These are phyloP conservation scores for Wallacemonas sp. DNA, from an alignment of 208 protist species.

Conservation along the genomic window DNA sequence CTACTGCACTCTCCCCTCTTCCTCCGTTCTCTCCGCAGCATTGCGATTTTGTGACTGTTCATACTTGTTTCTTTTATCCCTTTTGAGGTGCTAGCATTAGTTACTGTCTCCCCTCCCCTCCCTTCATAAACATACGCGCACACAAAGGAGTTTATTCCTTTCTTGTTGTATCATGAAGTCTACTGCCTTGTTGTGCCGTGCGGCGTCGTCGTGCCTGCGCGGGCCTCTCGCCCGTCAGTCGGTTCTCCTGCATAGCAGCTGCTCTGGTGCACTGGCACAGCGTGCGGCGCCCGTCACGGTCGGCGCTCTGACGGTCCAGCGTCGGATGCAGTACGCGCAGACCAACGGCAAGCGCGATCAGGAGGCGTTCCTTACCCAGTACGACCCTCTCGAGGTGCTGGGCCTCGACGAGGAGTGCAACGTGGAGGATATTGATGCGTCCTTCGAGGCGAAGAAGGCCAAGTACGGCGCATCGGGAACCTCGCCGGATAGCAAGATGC, in stretches of 20 bases:
- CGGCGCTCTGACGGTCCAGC: conserved; percentile 25
- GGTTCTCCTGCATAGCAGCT: conserved; percentile 12
- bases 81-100: no score
- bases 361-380: conserved; percentile 86
- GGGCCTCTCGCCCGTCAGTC: not conserved
- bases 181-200: not conserved
- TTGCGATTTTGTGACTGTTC: no score
- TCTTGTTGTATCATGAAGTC: conserved; percentile 10
- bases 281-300: not conserved
- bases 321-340: conserved; percentile 78
- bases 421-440: conserved; percentile 76
- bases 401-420: conserved; percentile 63
- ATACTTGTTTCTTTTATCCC: no score
- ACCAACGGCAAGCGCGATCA: conserved; percentile 78
- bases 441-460: conserved; percentile 56
- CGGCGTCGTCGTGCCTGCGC: conserved; percentile 12
- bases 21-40: no score
- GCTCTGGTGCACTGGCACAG: conserved; percentile 12
- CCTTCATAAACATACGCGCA: not conserved
- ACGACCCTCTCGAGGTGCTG: conserved; percentile 77
- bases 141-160: not conserved
- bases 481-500: conserved; percentile 69
- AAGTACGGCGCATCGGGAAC: conserved; percentile 71
- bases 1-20: no score
- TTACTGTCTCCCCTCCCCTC: not conserved